Evolutionary conservation across 306 rosid species (phyloP), one percentile per base, ranked within the genome.

Genomic region (Macrotyloma uniflorum): DNA sequence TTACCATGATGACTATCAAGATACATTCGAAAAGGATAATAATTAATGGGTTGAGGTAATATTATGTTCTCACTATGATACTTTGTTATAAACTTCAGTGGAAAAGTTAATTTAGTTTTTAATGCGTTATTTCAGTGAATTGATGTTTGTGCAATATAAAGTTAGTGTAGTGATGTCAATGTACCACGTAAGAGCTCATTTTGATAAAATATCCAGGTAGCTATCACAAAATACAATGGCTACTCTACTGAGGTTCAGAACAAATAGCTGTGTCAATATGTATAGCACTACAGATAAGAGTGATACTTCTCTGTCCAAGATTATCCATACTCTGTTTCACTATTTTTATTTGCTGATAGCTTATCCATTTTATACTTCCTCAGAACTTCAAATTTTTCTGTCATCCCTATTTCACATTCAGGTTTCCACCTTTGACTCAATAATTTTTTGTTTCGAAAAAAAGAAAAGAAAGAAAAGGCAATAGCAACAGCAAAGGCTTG

Each of bases 61-160:
- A 53, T 63, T 45, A 36, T 23, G 36, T 50, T 80, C 61, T 30
- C n/a, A 18, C 33, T 45, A 24, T 23, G 30, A 71, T 76, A 24
- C 68, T 62, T 20, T 54, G 45, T 78, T 42, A 23, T 65, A 28
- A 33, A 66, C 62, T 62, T 54, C 55, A 45, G 42, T 23, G 18
- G 43, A 36, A 57, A 77, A 78, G 53, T 55, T 30, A 32, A 54
- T 64, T 36, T 46, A 64, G 36, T 45, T 64, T 55, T 24, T n/a
- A 43, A 38, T 40, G 26, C 32, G 33, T 57, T 24, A 16, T n/a
- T 65, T 23, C 33, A 64, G 70, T 67, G 18, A 38, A 47, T 46
- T 32, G n/a, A 42, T 23, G 43, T 7, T 42, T 53, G 12, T 59
- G 30, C n/a, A 45, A 45, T 35, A 38, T 32, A 82, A 59, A 30